phyloP scores from a whole-genome alignment of 2,329 filamentous ascomycete genomes.

The Monilinia fructigena region DNA sequence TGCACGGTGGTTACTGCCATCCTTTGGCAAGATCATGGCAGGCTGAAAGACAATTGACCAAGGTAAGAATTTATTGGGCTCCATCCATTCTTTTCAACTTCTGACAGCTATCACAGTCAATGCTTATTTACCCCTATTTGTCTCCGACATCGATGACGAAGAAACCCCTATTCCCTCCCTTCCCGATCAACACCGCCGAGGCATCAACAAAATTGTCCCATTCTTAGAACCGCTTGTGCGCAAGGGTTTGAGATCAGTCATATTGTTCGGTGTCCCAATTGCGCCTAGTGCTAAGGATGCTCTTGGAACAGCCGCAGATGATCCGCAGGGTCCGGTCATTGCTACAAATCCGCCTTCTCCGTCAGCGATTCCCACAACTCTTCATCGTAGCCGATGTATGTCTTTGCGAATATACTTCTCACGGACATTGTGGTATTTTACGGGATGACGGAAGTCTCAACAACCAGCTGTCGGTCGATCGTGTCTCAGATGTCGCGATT shows the following conservation, averaged over 20 bases:
- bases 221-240: conserved; percentile 83
- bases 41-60: conserved; percentile 79
- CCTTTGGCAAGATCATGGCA: conserved; percentile 79
- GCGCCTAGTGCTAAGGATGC: conserved; percentile 81
- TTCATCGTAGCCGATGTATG: conserved; percentile 94
- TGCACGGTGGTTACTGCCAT: conserved; percentile 80
- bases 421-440: conserved; percentile 95
- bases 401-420: conserved; percentile 96
- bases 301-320: conserved; percentile 87
- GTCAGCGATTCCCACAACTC: conserved; percentile 80
- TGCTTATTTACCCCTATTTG: conserved; percentile 97
- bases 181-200: conserved; percentile 84
- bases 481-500: conserved; percentile 95
- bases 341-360: conserved; percentile 76
- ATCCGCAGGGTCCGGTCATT: conserved; percentile 90
- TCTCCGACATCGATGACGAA: conserved; percentile 92
- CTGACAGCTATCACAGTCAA: conserved; percentile 60
- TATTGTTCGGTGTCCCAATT: conserved; percentile 92
- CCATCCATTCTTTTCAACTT: conserved; percentile 18
- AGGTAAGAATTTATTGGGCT: conserved; percentile 51
- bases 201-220: conserved; percentile 79
- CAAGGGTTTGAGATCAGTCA: conserved; percentile 89
- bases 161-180: conserved; percentile 87
- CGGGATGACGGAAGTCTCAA: conserved; percentile 90
- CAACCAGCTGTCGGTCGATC: conserved; percentile 89